Evolutionary conservation across 2,329 filamentous ascomycete species (phyloP).

Genomic region (Botryotinia narcissicola): DNA sequence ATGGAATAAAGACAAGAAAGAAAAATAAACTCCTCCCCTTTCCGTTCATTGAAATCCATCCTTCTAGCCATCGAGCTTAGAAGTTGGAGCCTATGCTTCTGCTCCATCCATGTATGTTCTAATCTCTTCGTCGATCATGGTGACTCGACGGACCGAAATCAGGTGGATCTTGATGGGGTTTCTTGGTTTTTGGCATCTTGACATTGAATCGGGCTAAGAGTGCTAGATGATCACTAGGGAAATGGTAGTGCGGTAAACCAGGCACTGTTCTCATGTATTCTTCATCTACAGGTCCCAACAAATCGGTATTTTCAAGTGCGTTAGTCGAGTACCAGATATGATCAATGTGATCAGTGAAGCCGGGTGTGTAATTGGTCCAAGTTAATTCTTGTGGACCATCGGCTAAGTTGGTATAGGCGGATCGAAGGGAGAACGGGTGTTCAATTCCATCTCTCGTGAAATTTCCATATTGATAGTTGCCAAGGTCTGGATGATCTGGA

Average conservation of each 20-base stretch:
- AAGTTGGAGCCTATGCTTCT: slow-evolving; percentile 3
- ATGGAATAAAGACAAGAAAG: slow-evolving; percentile 23
- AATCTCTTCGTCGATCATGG: slow-evolving; percentile 27
- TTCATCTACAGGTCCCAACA: slow-evolving; percentile 69
- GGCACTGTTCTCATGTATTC: slow-evolving; percentile 69
- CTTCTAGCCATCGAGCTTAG: background rate
- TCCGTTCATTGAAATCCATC: slow-evolving; percentile 17
- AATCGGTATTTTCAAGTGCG: slow-evolving; percentile 61
- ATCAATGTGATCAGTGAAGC: slow-evolving; percentile 89
- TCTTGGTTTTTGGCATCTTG: slow-evolving; percentile 57
- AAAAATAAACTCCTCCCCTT: slow-evolving; percentile 18
- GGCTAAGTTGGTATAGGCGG: slow-evolving; percentile 79
- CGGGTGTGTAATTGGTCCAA: slow-evolving; percentile 95
- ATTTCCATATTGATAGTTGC: slow-evolving; percentile 81
- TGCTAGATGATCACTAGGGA: slow-evolving; percentile 70
- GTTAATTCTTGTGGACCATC: slow-evolving; percentile 80
- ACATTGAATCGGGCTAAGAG: slow-evolving; percentile 67
- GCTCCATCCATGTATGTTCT: slow-evolving; percentile 10
- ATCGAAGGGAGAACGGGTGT: slow-evolving; percentile 91
- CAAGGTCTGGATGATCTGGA: slow-evolving; percentile 77
- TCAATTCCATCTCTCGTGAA: slow-evolving; percentile 90
- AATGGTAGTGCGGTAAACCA: slow-evolving; percentile 73
- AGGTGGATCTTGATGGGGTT: slow-evolving; percentile 33
- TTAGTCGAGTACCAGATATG: slow-evolving; percentile 97
- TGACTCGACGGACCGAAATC: slow-evolving; percentile 38